These are phyloP conservation scores for Phanerochaete carnosa DNA, from an alignment of 768 basidiomycete genomes.

Conservation along the genomic window DNA sequence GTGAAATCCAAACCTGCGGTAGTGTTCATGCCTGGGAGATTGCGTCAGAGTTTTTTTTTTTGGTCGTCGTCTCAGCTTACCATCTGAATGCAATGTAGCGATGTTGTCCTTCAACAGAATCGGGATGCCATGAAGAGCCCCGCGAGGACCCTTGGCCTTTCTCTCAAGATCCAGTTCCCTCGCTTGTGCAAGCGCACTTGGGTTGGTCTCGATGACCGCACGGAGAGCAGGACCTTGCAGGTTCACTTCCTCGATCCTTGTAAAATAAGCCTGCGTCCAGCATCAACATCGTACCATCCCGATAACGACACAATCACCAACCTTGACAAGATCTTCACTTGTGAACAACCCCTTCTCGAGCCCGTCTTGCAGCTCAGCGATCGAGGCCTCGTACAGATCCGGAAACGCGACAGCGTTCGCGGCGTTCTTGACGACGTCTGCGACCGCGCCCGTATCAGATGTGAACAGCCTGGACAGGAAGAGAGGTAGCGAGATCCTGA, in stretches of 20 bases:
- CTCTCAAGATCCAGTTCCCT: slow-evolving; percentile 30
- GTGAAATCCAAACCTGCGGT: slow-evolving; percentile 22
- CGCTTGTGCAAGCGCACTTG: slow-evolving; percentile 49
- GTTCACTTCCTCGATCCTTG: slow-evolving; percentile 66
- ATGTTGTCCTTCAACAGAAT: slow-evolving; percentile 35
- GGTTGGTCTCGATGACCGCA: slow-evolving; percentile 57
- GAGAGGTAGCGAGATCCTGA: not conserved
- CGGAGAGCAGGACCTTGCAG: slow-evolving; percentile 50
- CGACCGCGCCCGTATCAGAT: not conserved
- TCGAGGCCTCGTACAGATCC: slow-evolving; percentile 60
- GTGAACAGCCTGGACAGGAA: not conserved
- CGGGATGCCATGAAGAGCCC: slow-evolving; percentile 33
- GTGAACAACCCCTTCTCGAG: slow-evolving; percentile 48
- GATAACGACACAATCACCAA: slow-evolving; percentile 19
- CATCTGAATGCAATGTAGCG: slow-evolving; percentile 28
- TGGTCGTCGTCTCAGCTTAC: slow-evolving; percentile 8
- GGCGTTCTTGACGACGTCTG: not conserved
- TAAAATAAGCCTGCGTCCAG: slow-evolving; percentile 51
- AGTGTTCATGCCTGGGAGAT: slow-evolving; percentile 29
- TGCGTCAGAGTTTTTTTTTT: not conserved
- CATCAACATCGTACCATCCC: not conserved
- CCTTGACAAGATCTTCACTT: slow-evolving; percentile 62
- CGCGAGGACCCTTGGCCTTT: slow-evolving; percentile 19
- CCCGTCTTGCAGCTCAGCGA: slow-evolving; percentile 52
- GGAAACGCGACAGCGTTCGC: slow-evolving; percentile 26